Evolutionary conservation across 805 yeast species (phyloP).

Genomic region (Pichia thaimueangensis): DNA sequence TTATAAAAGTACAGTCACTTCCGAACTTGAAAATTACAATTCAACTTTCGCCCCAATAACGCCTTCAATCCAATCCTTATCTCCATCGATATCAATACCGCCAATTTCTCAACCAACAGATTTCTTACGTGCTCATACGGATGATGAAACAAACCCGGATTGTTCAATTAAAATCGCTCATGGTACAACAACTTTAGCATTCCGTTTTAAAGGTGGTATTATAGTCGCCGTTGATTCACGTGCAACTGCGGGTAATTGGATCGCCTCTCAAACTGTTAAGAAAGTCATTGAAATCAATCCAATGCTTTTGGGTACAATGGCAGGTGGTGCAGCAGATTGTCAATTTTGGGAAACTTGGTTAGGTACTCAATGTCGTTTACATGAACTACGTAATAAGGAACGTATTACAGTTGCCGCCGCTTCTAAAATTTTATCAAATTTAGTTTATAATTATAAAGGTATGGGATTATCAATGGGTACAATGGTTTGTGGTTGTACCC

Average conservation of each 20-base stretch:
- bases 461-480: constrained; percentile 99
- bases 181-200: constrained; percentile 98
- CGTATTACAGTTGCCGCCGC: constrained; percentile 96
- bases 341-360: constrained; percentile 99
- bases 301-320: constrained; percentile 92
- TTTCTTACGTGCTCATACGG: constrained; percentile 95
- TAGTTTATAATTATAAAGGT: constrained; percentile 92
- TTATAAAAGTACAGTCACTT: constrained; percentile 19
- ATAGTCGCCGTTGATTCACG: constrained; percentile 96
- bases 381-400: constrained; percentile 90
- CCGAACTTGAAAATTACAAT: constrained; percentile 21
- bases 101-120: constrained; percentile 86
- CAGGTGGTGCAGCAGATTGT: constrained; percentile 99
- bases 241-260: constrained; percentile 97
- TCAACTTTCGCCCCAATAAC: constrained; percentile 4
- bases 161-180: constrained; percentile 95
- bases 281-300: constrained; percentile 97
- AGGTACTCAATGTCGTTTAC: constrained; percentile 92
- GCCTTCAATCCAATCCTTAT: constrained; percentile 24
- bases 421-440: constrained; percentile 82
- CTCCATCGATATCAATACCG: constrained; percentile 67
- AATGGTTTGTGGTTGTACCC: constrained; percentile 95
- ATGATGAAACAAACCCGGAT: constrained; percentile 86
- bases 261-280: constrained; percentile 95
- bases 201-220: constrained; percentile 93